Base-by-base conservation (phyloP, 768 basidiomycete genomes). In the Phlegmacium glaucopus region DNA sequence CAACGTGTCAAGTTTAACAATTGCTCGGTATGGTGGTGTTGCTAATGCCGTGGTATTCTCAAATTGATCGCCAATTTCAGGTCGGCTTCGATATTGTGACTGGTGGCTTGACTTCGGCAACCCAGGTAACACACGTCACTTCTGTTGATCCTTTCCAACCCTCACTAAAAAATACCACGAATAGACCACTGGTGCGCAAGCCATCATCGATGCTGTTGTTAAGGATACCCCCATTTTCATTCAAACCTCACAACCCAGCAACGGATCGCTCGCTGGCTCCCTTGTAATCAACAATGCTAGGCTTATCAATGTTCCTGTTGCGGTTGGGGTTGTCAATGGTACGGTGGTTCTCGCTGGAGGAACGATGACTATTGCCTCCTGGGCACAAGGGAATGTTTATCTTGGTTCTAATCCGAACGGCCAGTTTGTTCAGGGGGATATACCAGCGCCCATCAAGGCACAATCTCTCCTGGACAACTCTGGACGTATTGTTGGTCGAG, bases 301-400 rank as follows among this genome's bases (percentile, higher is more conserved):
- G 47, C 72, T 87, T 37, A 72, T 52, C 37, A 82, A 84, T 52
- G 84, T 86, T 10, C 73, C 76, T 12, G 72, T 70, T 11, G 84
- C 80, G 0, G 80, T 90, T 11, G 78, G 76, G 9, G 76, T 82
- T 29, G 67, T 66, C 6, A 68, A 70, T 25, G 84, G 84, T 5
- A 61, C 65, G 3, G 69, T 69, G n/a, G 72, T 85, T 4, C 76
- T 87, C n/a, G 56, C 64, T 10, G 87, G 87, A 3, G 78, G 79
- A 15, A 77, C 77, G 2, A 77, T 58, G 12, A 79, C 76, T 0
- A 83, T 87, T 54, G 61, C 66, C 0, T 77, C 80, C 9, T 91
- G 88, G 89, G 85, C 72, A 2, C 87, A 90, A 62, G 89, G 89
- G 25, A 85, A 89, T 49, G 72, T 85, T 16, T 90, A 78, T 60